phyloP scores from a whole-genome alignment of 371 early-diverging fungal species.

The Smittium culicis region DNA sequence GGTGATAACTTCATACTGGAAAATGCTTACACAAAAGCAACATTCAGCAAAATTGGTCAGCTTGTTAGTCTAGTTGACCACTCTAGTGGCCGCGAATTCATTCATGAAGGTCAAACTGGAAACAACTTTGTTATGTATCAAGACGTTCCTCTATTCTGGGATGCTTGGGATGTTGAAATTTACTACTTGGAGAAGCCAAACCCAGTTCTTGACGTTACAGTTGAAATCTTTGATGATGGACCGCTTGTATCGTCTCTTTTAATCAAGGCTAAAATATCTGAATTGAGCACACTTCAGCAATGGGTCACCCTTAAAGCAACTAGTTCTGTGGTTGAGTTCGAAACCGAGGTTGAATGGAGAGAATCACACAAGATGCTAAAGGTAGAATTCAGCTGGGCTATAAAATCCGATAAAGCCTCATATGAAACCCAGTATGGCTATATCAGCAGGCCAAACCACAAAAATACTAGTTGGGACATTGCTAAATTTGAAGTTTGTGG shows the following conservation, averaged over 20 bases:
- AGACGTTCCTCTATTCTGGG: constrained; percentile 78
- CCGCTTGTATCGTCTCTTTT: constrained; percentile 61
- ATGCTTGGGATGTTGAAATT: constrained; percentile 73
- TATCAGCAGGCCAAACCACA: constrained; percentile 81
- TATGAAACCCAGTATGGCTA: constrained; percentile 92
- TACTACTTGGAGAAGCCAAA: constrained; percentile 68
- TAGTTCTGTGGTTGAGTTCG: constrained; percentile 67
- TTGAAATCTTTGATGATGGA: constrained; percentile 48
- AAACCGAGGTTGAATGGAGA: constrained; percentile 73
- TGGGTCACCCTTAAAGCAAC: constrained; percentile 53
- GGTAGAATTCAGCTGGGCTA: constrained; percentile 80
- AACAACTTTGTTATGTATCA: constrained; percentile 73
- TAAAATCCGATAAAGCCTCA: constrained; percentile 69
- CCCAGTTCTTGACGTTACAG: constrained; percentile 13
- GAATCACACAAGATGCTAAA: constrained; percentile 83
- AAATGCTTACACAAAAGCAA: constrained; percentile 50
- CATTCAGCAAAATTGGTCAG: constrained; percentile 55
- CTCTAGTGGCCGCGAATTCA: constrained; percentile 45
- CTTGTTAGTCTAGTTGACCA: constrained; percentile 50
- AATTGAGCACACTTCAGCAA: constrained; percentile 52
- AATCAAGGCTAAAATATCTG: constrained; percentile 46
- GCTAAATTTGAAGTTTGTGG: constrained; percentile 93
- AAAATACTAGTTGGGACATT: constrained; percentile 81
- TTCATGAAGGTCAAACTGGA: constrained; percentile 46
- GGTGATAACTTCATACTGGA: constrained; percentile 42